Conservation (phyloP, 768 basidiomycete genomes). For the Phylloporus sp. region DNA sequence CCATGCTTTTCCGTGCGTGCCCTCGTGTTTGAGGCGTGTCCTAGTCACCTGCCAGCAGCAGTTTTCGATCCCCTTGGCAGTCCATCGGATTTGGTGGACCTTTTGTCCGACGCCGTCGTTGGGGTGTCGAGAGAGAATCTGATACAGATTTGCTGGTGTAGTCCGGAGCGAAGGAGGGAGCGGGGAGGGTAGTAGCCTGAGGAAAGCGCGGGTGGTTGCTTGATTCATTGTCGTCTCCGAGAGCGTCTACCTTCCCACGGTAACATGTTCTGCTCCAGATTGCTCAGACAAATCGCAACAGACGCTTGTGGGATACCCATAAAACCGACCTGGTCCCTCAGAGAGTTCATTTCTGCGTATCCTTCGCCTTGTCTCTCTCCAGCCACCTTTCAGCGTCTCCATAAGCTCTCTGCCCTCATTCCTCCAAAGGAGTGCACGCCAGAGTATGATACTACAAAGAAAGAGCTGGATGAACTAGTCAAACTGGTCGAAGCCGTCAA, state of each 20-base stretch:
- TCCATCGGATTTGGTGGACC: conserved; percentile 75
- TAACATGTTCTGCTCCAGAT: neutral
- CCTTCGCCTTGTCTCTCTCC: conserved; percentile 60
- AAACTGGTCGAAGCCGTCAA: conserved; percentile 80
- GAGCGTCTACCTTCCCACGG: neutral
- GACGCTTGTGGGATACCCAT: conserved; percentile 65
- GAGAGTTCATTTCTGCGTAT: conserved; percentile 72
- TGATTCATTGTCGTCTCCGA: conserved; percentile 20
- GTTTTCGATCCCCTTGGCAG: conserved; percentile 56
- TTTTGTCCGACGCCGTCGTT: conserved; percentile 61
- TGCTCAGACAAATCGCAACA: conserved; percentile 26
- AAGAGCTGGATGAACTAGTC: conserved; percentile 67
- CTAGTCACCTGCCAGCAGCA: conserved; percentile 77
- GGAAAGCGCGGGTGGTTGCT: conserved; percentile 35
- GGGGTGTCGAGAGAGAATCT: conserved; percentile 68
- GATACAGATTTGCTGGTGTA: conserved; percentile 62
- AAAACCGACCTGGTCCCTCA: conserved; percentile 76
- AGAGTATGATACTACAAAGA: conserved; percentile 48
- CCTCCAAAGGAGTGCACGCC: conserved; percentile 58
- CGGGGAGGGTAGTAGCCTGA: conserved; percentile 52
- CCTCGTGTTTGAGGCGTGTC: conserved; percentile 67
- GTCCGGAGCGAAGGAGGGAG: conserved; percentile 59
- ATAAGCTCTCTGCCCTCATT: conserved; percentile 68
- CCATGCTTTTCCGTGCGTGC: conserved; percentile 81
- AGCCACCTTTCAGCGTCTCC: conserved; percentile 56